These are phyloP conservation scores for Verticillium albo-atrum DNA, from an alignment of 2,329 filamentous ascomycete genomes.

Conservation along the genomic window DNA sequence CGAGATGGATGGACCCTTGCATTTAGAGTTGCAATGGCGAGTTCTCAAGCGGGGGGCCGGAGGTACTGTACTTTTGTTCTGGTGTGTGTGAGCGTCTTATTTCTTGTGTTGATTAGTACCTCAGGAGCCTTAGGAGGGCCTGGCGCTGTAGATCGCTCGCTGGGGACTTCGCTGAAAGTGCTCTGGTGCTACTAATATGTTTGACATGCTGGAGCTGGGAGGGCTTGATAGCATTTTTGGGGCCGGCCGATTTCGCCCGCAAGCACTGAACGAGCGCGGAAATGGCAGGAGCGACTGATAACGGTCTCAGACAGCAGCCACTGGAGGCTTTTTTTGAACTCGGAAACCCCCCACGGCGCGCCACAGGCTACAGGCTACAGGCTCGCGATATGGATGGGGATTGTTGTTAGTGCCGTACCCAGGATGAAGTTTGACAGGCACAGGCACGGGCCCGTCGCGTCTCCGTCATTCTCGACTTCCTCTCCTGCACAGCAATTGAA, in stretches of 20 bases:
- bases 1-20: slow-evolving; percentile 2
- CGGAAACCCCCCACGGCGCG: neutral
- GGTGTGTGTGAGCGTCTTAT: too few species aligned
- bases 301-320: neutral
- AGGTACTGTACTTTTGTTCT: neutral
- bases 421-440: too few species aligned
- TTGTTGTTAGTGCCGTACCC: neutral
- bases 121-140: too few species aligned
- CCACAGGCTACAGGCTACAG: neutral
- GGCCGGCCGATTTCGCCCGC: neutral
- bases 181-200: neutral
- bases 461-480: too few species aligned
- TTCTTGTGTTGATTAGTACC: too few species aligned
- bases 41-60: neutral
- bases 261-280: neutral
- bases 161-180: neutral
- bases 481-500: too few species aligned
- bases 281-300: neutral
- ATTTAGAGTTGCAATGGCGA: neutral
- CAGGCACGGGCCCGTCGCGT: too few species aligned
- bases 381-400: neutral
- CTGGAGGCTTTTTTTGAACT: neutral
- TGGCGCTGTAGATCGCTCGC: neutral
- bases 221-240: neutral
- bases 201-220: neutral